A percentile compares a stretch with the other conserved stretches of the same genome.
phyloP scores from a whole-genome alignment of 257 asterid species.

The Salvia rosmarinus region DNA sequence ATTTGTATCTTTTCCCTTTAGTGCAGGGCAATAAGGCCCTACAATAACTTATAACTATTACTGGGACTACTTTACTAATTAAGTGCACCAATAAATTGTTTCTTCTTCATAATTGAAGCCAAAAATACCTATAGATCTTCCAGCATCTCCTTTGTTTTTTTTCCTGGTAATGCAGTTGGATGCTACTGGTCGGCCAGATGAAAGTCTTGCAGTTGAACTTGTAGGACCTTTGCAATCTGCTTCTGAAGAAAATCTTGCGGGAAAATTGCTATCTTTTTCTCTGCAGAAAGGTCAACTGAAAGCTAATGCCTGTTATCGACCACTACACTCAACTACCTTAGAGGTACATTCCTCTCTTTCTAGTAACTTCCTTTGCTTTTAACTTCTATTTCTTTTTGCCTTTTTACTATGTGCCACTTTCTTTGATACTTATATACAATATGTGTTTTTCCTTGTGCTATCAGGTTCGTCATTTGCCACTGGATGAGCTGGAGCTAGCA shows the following conservation, averaged over 20 bases:
- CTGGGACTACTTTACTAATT: slow-evolving; percentile 5
- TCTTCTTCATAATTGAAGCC: slow-evolving; percentile 25
- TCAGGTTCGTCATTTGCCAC: slow-evolving; percentile 89
- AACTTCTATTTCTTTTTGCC: slow-evolving; percentile 10
- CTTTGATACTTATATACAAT: slow-evolving; percentile 17
- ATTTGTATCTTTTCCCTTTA: slow-evolving; percentile 7
- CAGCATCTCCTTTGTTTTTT: slow-evolving; percentile 27
- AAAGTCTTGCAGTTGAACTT: slow-evolving; percentile 85
- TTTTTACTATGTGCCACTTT: slow-evolving; percentile 24
- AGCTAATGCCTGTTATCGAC: slow-evolving; percentile 79
- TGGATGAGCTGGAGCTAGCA: slow-evolving; percentile 98
- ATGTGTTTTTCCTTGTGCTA: slow-evolving; percentile 40
- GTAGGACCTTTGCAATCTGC: slow-evolving; percentile 85
- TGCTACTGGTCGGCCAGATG: slow-evolving; percentile 97
- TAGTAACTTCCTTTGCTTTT: slow-evolving; percentile 25
- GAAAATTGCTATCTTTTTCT: slow-evolving; percentile 79
- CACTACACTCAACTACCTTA: slow-evolving; percentile 82
- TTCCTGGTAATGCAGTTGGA: slow-evolving; percentile 79
- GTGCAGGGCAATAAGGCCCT: not conserved
- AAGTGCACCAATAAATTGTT: slow-evolving; percentile 13
- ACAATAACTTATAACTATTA: slow-evolving; percentile 8
- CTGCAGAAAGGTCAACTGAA: slow-evolving; percentile 96
- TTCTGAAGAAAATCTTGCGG: slow-evolving; percentile 78
- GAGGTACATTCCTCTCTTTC: slow-evolving; percentile 61
- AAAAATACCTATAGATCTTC: not conserved